phyloP scores from a whole-genome alignment of 345 rosid species.

The Atalantia buxifolia region DNA sequence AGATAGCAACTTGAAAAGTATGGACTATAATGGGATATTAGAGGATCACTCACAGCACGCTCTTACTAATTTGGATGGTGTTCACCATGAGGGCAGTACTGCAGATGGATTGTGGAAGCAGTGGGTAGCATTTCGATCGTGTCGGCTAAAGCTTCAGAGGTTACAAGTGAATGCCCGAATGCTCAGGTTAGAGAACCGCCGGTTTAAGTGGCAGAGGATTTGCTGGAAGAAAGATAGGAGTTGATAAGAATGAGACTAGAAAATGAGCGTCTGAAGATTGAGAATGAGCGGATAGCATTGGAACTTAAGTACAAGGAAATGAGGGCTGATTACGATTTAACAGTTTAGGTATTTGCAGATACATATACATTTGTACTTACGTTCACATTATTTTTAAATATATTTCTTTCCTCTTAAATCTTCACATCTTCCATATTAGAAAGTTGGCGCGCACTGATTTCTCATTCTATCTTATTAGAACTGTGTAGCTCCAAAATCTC shows the following conservation, averaged over 20 bases:
- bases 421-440: not conserved
- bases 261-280: constrained; percentile 25
- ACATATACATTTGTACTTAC: not conserved
- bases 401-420: not conserved
- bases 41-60: not conserved
- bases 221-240: constrained; percentile 19
- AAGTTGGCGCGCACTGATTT: not conserved
- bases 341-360: not conserved
- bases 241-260: constrained; percentile 25
- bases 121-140: constrained; percentile 4
- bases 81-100: not conserved
- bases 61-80: not conserved
- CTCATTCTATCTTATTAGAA: not conserved
- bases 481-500: not conserved
- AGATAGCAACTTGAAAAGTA: not conserved
- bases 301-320: constrained; percentile 15
- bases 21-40: not conserved
- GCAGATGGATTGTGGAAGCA: not conserved
- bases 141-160: constrained; percentile 10
- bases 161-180: constrained; percentile 16
- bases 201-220: constrained; percentile 10
- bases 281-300: constrained; percentile 10
- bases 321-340: constrained; percentile 6
- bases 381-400: not conserved
- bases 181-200: constrained; percentile 18